A percentile compares a stretch with the other conserved stretches of the same genome.
These are phyloP conservation scores for Aspergillus clavatus DNA, from an alignment of 2,329 filamentous ascomycete species.

Conservation along the genomic window DNA sequence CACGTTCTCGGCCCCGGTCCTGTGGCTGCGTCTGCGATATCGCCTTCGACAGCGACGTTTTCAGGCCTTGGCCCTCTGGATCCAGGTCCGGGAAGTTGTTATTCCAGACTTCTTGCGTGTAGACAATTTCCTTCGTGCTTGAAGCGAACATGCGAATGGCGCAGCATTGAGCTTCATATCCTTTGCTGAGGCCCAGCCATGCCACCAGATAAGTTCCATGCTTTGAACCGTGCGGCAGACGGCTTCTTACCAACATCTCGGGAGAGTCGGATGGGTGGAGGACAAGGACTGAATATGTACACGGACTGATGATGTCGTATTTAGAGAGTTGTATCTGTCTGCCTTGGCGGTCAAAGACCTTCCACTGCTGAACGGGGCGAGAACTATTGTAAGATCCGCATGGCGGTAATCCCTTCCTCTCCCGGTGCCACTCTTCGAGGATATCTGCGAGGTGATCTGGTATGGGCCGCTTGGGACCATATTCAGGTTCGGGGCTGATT, in stretches of 20 bases:
- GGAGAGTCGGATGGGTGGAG: constrained; percentile 1
- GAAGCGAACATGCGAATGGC: constrained; percentile 7
- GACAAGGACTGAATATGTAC: constrained; percentile 8
- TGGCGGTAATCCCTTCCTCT: constrained; percentile 4
- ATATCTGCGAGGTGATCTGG: constrained; percentile 5
- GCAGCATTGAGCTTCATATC: constrained; percentile 6
- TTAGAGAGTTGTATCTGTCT: constrained; percentile 9
- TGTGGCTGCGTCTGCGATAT: constrained; percentile 1
- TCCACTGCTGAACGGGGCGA: not conserved
- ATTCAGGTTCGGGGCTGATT: not conserved
- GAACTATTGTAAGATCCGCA: not conserved
- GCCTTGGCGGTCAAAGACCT: constrained; percentile 15
- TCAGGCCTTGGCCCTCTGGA: not conserved
- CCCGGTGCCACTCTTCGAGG: constrained; percentile 12
- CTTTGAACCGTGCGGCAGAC: not conserved
- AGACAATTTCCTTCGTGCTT: not conserved
- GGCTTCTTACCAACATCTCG: constrained; percentile 4
- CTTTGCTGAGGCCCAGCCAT: constrained; percentile 7
- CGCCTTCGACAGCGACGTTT: not conserved
- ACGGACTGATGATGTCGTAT: constrained; percentile 3
- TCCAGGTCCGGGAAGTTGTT: not conserved
- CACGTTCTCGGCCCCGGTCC: not conserved
- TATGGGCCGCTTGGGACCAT: constrained; percentile 2
- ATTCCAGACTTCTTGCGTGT: not conserved
- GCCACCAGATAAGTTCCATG: constrained; percentile 8